Evolutionary conservation across 805 yeast species (phyloP), one percentile per base, ranked within the genome.

Genomic region (Torulaspora gathmanii): DNA sequence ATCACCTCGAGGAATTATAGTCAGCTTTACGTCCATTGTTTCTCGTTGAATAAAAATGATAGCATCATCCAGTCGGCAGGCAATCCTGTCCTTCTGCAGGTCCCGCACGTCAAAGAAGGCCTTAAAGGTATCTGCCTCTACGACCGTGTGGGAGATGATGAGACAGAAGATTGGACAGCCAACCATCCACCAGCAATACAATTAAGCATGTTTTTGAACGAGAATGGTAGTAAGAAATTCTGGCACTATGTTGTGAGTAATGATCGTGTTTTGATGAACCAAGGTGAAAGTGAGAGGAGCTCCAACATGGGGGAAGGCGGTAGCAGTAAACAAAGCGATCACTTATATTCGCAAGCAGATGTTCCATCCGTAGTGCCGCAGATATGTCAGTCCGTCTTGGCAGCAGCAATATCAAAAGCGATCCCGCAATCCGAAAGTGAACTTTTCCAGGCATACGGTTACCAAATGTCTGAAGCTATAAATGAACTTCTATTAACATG

Each of bases 401-500:
- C 28, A 13, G 12, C 33, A 1, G 12, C 22, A 20, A 20, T 7
- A 3, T 12, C 17, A 9, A n/a, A 28, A 11, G 13, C 9, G 16
- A 26, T 17, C 19, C 20, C 15, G 13, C 16, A 23, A 6, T 10
- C 41, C 15, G 57, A 55, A 13, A 45, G 46, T 34, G 51, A 54
- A 23, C 20, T 42, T 5, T 53, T 62, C 15, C 64, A 62, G 49
- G 42, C 48, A 1, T 58, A 55, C 45, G 68, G 67, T 3, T 60
- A 56, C 39, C 42, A 40, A 4, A 39, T 62, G 12, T 62, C 68
- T 4, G 55, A 54, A 27, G 40, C 51, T 0, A 47, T 60, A 41
- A 62, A 62, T 38, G 30, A 44, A 0, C 42, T 46, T 22, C 15
- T 58, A 8, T 44, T 26, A 31, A 23, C 40, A 4, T 56, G 52